Evolutionary conservation across 805 yeast genomes (phyloP).

Genomic region (Saccharomycopsis vini): DNA sequence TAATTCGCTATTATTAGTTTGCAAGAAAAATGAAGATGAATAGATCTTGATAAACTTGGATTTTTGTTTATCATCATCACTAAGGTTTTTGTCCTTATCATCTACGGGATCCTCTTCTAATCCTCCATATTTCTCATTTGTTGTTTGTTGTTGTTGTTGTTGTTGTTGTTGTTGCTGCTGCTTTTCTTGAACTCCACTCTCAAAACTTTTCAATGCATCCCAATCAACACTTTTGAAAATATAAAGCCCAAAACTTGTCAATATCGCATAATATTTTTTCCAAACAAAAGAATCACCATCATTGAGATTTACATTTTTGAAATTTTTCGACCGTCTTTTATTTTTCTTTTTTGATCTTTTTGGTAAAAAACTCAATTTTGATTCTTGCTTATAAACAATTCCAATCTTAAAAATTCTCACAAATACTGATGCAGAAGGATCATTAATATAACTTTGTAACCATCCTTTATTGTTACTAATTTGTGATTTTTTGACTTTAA

Average conservation of each 20-base stretch:
- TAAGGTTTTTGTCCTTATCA: background rate
- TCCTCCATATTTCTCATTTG: background rate
- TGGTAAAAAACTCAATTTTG: slow-evolving; percentile 11
- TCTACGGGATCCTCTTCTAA: too few species aligned
- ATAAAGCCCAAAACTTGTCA: slow-evolving; percentile 42
- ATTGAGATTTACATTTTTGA: slow-evolving; percentile 11
- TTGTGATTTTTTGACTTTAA: too few species aligned
- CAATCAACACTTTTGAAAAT: slow-evolving; percentile 34
- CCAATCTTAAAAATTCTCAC: slow-evolving; percentile 34
- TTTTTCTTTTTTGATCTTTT: slow-evolving; percentile 21
- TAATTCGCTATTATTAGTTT: slow-evolving; percentile 12
- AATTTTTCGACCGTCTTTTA: slow-evolving; percentile 20
- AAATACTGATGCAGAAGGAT: slow-evolving; percentile 19
- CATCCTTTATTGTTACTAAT: too few species aligned
- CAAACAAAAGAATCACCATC: slow-evolving; percentile 24
- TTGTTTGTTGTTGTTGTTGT: background rate
- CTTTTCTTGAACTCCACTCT: slow-evolving; percentile 3
- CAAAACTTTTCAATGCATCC: slow-evolving; percentile 11
- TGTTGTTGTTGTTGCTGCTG: slow-evolving; percentile 2
- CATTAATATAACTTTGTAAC: background rate
- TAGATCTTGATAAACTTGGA: slow-evolving; percentile 8
- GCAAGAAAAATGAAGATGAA: slow-evolving; percentile 15
- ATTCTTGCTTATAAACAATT: slow-evolving; percentile 33
- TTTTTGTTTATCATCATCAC: background rate
- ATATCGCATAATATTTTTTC: slow-evolving; percentile 38